A percentile compares a stretch with the other conserved stretches of the same genome.
phyloP scores from a whole-genome alignment of 225 moss, liverwort and hornwort species.

The Ulota crispa region DNA sequence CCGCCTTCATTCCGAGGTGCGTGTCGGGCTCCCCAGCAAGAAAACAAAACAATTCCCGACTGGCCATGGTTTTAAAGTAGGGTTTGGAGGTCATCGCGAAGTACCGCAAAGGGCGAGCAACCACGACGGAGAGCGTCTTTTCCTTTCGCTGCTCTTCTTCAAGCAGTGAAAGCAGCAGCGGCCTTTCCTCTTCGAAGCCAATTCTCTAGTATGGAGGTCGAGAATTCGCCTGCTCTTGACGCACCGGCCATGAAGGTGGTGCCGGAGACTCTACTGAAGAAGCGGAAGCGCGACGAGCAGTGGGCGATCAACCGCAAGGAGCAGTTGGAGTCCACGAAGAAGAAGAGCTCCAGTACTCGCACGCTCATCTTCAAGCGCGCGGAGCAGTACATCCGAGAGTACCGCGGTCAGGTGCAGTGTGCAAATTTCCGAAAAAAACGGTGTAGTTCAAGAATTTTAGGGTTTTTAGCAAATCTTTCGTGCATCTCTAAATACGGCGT shows the following conservation, averaged over 20 bases:
- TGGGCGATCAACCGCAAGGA: constrained; percentile 65
- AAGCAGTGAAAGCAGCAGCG: not conserved
- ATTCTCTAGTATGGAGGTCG: not conserved
- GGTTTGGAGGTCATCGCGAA: no score
- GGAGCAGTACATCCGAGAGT: constrained; percentile 69
- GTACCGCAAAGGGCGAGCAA: no score
- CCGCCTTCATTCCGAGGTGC: no score
- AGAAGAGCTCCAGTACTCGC: constrained; percentile 45
- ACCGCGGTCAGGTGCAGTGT: constrained; percentile 49
- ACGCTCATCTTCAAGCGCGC: constrained; percentile 68
- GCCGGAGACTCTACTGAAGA: constrained; percentile 74
- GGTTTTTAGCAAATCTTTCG: not conserved
- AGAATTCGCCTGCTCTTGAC: not conserved
- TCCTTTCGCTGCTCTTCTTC: not conserved
- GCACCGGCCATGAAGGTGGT: constrained; percentile 35
- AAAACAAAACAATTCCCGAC: no score
- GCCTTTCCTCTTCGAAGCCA: no score
- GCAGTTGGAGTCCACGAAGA: constrained; percentile 43
- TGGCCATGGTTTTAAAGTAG: no score
- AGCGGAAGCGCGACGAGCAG: constrained; percentile 76
- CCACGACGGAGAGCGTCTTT: no score
- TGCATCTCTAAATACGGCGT: not conserved
- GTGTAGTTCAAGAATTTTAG: not conserved
- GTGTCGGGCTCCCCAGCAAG: no score
- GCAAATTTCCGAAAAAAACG: not conserved